Base-by-base conservation (phyloP, 169 alveolate genomes). In the Eimeria brunetti region DNA sequence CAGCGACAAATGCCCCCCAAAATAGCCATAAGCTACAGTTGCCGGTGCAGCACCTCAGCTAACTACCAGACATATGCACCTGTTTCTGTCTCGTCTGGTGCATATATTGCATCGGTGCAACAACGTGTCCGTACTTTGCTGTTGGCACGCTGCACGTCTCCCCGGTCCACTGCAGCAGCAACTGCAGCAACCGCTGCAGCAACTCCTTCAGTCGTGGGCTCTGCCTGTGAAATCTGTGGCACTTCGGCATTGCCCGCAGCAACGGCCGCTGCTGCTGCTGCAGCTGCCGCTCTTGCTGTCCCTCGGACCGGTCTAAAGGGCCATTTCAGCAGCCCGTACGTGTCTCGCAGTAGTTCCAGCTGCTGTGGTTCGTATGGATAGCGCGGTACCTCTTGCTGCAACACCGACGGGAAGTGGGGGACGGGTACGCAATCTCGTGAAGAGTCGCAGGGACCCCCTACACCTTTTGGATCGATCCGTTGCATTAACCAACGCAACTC, bases 391-490 rank as follows among this genome's bases (percentile, higher is more conserved):
- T 94, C 91, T 64, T 58, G 88, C 62, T 75, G 62, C 67, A 94
- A 64, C 85, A 94, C 96, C 12, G 96, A 94, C 5, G 96, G 96
- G 71, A 94, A 94, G 76, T 86, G 96, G 8, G 96, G 96, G 41
- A 60, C 83, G 51, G 96, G 96, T 6, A 94, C 91, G 89, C 89
- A 30, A 62, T 86, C 94, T 51, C 60, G 36, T 27, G 92, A 60
- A 44, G 83, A 38, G 92, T 86, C 92, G 27, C 92, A 86, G 14
- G n/a, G 60, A 24, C 92, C 92, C n/a, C 75, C 86, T 8, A 44
- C 18, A 30, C 89, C 81, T 56, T 56, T 88, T 16, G 67, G 86
- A 20, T 84, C 85, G 56, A 94, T 84, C 22, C 94, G 76, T 22
- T 53, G 83, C 95, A 89, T 78, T 44, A 89, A 33, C 95, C 95